phyloP scores from a whole-genome alignment of 1,139 yeast genomes.

The Scheffersomyces insectosa region DNA sequence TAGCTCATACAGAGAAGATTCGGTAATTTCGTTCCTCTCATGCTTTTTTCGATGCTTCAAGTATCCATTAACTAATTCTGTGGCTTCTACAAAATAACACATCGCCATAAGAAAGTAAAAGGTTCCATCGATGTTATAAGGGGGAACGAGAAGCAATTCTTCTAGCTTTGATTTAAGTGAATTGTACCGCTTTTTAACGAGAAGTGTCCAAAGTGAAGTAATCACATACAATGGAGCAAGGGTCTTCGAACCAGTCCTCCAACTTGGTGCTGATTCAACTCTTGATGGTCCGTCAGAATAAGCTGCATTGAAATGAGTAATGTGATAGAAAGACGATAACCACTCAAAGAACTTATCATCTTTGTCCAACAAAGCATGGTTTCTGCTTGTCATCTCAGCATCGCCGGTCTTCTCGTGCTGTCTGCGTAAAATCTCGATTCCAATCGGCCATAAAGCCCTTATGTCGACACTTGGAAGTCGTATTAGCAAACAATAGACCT shows the following conservation, averaged over 20 bases:
- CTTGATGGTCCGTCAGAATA: slow-evolving; percentile 8
- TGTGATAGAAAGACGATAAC: slow-evolving; percentile 29
- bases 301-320: slow-evolving; percentile 9
- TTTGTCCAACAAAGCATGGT: slow-evolving; percentile 8
- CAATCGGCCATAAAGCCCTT: slow-evolving; percentile 60
- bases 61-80: slow-evolving; percentile 11
- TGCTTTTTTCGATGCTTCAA: not conserved
- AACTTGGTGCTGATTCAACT: slow-evolving; percentile 34
- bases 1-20: slow-evolving; percentile 3
- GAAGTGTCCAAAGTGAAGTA: slow-evolving; percentile 36
- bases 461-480: slow-evolving; percentile 52
- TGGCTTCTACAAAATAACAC: slow-evolving; percentile 24
- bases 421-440: slow-evolving; percentile 40
- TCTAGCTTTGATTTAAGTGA: slow-evolving; percentile 32
- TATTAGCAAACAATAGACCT: slow-evolving; percentile 49
- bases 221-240: slow-evolving; percentile 41
- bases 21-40: not conserved
- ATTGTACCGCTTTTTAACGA: slow-evolving; percentile 26
- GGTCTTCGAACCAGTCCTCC: slow-evolving; percentile 39
- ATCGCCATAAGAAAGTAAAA: slow-evolving; percentile 35
- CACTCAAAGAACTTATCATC: slow-evolving; percentile 38
- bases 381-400: not conserved
- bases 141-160: slow-evolving; percentile 45
- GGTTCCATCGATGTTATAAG: slow-evolving; percentile 46
- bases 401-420: slow-evolving; percentile 3